Base-by-base conservation (phyloP, 352 stramenopile species). In the Globisporangium paroecandrum region DNA sequence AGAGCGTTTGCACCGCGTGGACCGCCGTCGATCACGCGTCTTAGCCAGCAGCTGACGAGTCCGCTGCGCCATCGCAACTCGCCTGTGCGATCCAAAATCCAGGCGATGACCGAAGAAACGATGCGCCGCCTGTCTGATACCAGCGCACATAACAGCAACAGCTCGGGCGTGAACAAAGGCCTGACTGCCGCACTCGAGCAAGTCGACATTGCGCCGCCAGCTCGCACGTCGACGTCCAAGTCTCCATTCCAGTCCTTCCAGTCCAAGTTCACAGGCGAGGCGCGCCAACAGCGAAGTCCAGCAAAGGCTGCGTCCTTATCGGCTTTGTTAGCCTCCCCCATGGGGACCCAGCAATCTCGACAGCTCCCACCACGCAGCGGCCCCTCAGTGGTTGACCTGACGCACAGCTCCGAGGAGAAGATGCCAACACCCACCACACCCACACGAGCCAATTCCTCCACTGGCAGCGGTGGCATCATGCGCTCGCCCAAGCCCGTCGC, bases 161-260 rank as follows among this genome's bases (percentile, higher is more conserved):
- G 36, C 47, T 20, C 18, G 0, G 58, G 60, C 20, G 58, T 41
- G 32, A 60, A 58, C 46, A 61, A 53, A 32, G 65, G 49, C n/a
- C 27, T 65, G n/a, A 65, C 59, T 32, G 78, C 74, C 3, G 77
- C 61, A 34, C 71, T 86, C 43, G 78, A 86, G 9, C 80, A 86
- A 29, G 73, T 83, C 43, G 78, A 89, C 43, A 54, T 74, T 9
- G 72, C 66, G n/a, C 78, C 66, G 46, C 71, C 72, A 62, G 43
- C 72, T 32, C 58, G 68, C 0, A 77, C 73, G 49, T 34, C 72
- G n/a, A 65, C 76, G 1, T 68, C 82, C 3, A 92, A 91, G 63
- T 92, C 85, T 2, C 85, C 85, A 10, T 94, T 92, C 68, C 80
- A 90, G 68, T 94, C 85, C 24, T 90, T 94, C 65, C 85, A 92